Base-by-base conservation (phyloP, 2,329 filamentous ascomycete genomes). In the Pezicula radicicola region DNA sequence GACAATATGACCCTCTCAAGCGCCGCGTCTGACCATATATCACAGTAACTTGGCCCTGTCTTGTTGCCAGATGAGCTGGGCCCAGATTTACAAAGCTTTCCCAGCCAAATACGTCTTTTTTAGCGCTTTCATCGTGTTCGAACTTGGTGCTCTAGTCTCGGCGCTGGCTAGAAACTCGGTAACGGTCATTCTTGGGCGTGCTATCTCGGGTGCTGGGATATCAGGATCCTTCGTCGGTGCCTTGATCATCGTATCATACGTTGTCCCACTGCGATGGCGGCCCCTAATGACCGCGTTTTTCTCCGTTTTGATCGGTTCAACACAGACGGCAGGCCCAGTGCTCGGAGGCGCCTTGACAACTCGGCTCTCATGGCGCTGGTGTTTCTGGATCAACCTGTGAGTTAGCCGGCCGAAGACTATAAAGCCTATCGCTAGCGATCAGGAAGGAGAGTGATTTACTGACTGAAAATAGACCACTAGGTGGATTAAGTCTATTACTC, bases 281-380 rank as follows among this genome's bases (percentile, higher is more conserved):
- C 27, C 27, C 27, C 5, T 28, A 5, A 9, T 28, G 27, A 28
- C 5, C 27, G 27, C 27, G 5, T 5, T 9, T 28, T 5, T 28
- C 27, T 5, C 5, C 9, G 27, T 28, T 9, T 28, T 28, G 27
- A 28, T 9, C 5, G 27, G 5, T 5, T 5, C 5, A 28, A 83
- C 84, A 2, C 78, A 76, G 19, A 78, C 78, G 0, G 67, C 87
- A 13, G 85, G 85, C 0, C 85, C 84, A 0, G 70, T 84, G 1
- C 67, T 85, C 6, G 82, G 85, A 21, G 85, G 85, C 12, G 76
- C 78, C 0, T 82, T 89, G 55, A 86, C 84, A 0, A 73, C 80
- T 50, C 71, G 75, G 21, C 75, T 80, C 4, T 75, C 70, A 16
- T 85, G 80, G 80, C 62, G 78, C 28, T 81, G 78, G 76, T 83